These are phyloP conservation scores for Macrolepiota dolichaula DNA, from an alignment of 768 basidiomycete species.

Conservation along the genomic window DNA sequence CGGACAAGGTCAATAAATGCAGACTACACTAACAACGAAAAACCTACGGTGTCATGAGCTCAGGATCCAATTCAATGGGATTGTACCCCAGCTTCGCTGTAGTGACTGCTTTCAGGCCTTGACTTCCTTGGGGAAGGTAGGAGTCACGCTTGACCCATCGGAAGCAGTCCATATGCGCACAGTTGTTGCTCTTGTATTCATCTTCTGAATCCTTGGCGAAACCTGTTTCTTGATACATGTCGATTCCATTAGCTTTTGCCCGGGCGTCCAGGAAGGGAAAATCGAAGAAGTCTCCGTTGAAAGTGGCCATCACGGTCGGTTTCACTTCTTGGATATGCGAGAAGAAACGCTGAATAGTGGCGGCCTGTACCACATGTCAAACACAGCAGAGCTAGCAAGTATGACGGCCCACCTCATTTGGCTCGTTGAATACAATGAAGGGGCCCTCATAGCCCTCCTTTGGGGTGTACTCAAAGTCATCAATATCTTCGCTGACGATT, in stretches of 20 bases:
- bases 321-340: constrained; percentile 90
- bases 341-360: constrained; percentile 84
- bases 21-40: background rate
- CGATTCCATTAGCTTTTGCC: constrained; percentile 83
- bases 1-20: constrained; percentile 3
- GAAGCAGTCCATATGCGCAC: constrained; percentile 99
- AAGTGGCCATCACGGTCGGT: constrained; percentile 96
- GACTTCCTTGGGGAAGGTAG: constrained; percentile 96
- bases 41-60: constrained; percentile 97
- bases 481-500: constrained; percentile 95
- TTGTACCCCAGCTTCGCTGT: constrained; percentile 94
- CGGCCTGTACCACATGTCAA: constrained; percentile 46
- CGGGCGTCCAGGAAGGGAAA: constrained; percentile 94
- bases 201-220: constrained; percentile 90
- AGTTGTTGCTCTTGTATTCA: constrained; percentile 90
- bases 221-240: constrained; percentile 94
- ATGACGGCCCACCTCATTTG: constrained; percentile 66
- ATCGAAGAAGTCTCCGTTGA: constrained; percentile 99
- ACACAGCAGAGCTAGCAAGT: background rate
- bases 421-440: constrained; percentile 92
- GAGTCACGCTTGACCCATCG: constrained; percentile 99
- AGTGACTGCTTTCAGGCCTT: constrained; percentile 97
- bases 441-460: constrained; percentile 98
- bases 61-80: constrained; percentile 96
- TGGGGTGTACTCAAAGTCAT: constrained; percentile 98